Evolutionary conservation across 2,329 filamentous ascomycete species (phyloP).

Genomic region (Xylaria sp.): DNA sequence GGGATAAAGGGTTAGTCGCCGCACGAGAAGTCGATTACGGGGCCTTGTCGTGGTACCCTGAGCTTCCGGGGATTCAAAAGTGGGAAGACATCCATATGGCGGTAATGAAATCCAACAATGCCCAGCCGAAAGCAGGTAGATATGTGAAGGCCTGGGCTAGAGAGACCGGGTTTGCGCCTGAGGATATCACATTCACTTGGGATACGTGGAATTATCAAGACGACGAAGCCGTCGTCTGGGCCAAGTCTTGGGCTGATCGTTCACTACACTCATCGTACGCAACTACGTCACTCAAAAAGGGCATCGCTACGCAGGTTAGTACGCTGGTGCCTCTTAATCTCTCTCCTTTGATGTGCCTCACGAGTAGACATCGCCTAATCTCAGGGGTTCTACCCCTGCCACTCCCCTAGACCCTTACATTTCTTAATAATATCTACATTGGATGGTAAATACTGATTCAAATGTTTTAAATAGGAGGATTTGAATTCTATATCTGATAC

Average conservation of each 20-base stretch:
- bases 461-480: constrained; percentile 16
- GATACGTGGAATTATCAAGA: constrained; percentile 37
- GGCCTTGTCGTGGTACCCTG: constrained; percentile 33
- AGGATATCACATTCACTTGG: constrained; percentile 34
- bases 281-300: constrained; percentile 13
- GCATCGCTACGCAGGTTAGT: constrained; percentile 25
- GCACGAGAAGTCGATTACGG: constrained; percentile 44
- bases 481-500: constrained; percentile 28
- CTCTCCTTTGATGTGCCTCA: background rate
- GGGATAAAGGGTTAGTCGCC: constrained; percentile 63
- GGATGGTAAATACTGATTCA: background rate
- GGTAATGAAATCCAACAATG: constrained; percentile 24
- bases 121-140: constrained; percentile 34
- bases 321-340: background rate
- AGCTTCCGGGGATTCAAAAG: constrained; percentile 25
- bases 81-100: constrained; percentile 34
- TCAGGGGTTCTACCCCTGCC: background rate
- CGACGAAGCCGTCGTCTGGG: constrained; percentile 29
- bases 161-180: constrained; percentile 26
- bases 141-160: constrained; percentile 34
- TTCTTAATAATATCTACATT: background rate
- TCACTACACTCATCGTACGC: constrained; percentile 31
- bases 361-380: background rate
- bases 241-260: constrained; percentile 31
- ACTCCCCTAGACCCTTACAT: background rate